Conservation (phyloP, 2,329 filamentous ascomycete genomes). For the Diaporthe nobilis region DNA sequence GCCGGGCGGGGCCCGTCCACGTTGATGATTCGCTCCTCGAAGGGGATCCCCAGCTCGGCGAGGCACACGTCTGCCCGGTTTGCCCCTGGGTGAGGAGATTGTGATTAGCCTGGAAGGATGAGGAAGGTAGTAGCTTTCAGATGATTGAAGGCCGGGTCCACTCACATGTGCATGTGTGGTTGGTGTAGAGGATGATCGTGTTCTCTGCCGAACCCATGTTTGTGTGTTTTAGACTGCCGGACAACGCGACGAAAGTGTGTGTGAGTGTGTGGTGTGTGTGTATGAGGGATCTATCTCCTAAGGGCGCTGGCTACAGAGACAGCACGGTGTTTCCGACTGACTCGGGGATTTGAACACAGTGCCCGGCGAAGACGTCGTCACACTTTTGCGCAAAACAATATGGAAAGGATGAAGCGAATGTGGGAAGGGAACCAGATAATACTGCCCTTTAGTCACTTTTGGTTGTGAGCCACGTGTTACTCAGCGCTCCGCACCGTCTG, state of each 20-base stretch:
- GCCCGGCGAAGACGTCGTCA: neutral
- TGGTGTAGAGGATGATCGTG: conserved; percentile 75
- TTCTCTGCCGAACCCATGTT: conserved; percentile 45
- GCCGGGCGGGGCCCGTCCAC: conserved; percentile 74
- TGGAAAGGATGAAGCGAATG: neutral
- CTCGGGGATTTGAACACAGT: neutral
- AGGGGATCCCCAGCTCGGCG: conserved; percentile 72
- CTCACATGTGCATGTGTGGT: conserved; percentile 74
- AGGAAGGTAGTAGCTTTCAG: neutral
- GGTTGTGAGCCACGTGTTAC: conserved; percentile 3
- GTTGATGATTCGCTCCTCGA: conserved; percentile 79
- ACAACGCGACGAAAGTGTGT: neutral
- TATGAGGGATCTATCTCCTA: neutral
- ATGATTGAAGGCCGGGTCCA: neutral
- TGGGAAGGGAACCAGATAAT: neutral
- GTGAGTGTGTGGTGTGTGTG: no score
- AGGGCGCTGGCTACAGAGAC: neutral
- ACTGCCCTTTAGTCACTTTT: neutral
- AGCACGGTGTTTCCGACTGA: neutral
- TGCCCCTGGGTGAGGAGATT: conserved; percentile 59
- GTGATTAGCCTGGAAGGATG: neutral
- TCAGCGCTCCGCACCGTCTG: neutral
- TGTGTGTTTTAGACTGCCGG: neutral
- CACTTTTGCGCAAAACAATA: neutral
- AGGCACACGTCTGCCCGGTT: conserved; percentile 80